phyloP scores from a whole-genome alignment of 192 early-diverging fungal species.

The Helicostylum pulchrum region DNA sequence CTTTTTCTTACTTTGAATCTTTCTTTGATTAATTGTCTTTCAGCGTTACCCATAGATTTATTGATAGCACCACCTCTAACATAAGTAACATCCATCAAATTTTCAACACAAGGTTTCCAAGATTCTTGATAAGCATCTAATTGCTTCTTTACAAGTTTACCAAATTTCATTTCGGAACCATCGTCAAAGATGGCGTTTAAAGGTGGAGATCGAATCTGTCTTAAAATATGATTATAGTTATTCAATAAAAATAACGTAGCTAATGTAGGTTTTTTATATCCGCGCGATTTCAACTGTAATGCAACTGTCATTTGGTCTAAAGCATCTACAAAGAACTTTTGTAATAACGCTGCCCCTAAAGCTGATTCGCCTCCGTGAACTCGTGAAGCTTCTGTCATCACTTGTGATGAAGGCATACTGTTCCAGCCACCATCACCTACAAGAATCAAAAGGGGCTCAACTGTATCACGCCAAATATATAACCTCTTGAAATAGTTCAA shows the following conservation, averaged over 20 bases:
- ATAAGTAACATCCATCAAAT: constrained; percentile 70
- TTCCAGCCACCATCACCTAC: constrained; percentile 62
- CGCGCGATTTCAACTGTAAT: constrained; percentile 65
- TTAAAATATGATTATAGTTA: constrained; percentile 75
- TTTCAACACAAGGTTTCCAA: constrained; percentile 75
- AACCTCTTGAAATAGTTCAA: constrained; percentile 63
- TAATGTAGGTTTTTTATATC: constrained; percentile 69
- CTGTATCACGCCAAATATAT: constrained; percentile 49
- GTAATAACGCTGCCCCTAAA: constrained; percentile 22
- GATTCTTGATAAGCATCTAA: constrained; percentile 53
- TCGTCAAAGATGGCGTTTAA: constrained; percentile 48
- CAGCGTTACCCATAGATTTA: constrained; percentile 59
- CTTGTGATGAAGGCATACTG: constrained; percentile 14
- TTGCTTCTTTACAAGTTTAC: constrained; percentile 51
- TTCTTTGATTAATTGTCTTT: constrained; percentile 75
- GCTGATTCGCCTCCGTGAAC: constrained; percentile 4
- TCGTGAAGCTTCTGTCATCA: not conserved
- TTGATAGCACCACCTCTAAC: constrained; percentile 62
- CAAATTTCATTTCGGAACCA: constrained; percentile 47
- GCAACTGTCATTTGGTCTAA: constrained; percentile 55
- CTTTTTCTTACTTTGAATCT: constrained; percentile 73
- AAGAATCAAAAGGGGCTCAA: constrained; percentile 50
- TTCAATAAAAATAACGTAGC: constrained; percentile 74
- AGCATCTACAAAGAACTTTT: constrained; percentile 44
- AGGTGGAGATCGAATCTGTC: constrained; percentile 56